Base-by-base conservation (phyloP, 768 basidiomycete species). In the Boletus subcaerulescens region DNA sequence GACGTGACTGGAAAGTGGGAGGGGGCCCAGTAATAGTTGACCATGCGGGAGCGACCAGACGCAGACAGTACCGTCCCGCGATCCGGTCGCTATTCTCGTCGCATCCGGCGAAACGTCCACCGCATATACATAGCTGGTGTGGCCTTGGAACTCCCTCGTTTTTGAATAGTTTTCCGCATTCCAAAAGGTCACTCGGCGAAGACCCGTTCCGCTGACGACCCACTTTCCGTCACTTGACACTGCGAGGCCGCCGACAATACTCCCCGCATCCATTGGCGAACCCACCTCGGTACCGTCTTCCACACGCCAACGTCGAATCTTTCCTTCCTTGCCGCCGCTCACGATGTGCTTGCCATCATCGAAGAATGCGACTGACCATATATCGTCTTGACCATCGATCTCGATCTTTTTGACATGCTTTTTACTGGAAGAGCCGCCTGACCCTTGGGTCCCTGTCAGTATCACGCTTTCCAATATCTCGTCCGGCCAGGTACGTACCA, bases 1-100 rank as follows among this genome's bases (percentile, higher is more conserved):
- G 14, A 57, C 22, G 5, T 1, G 10, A 8, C 15, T 8, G 12
- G 20, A 3, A 9, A 48, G 32, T 13, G 18, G 15, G 15, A 41
- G 11, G 11, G 42, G 49, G 5, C 18, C 40, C 1, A 52, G 41
- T 0, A 61, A 45, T 13, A 15, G 60, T 14, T 38, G 0, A 11
- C 49, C 49, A 22, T 8, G 35, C 3, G 48, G 42, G 5, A 58
- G 42, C 3, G 56, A 59, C 60, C 50, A 62, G 20, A 62, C 44
- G 4, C 18, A 36, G 4, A 18, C 22, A 11, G 50, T 38, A 8
- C 24, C 8, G 36, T 58, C 51, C 0, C 9, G 5, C 2, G 49
- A 50, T 12, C 56, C 56, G 0, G 52, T 52, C 9, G 24, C 60
- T 0, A 54, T 29, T 14, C 20, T 52, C 6, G 39, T 48, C 29